Conservation (phyloP, 2,329 filamentous ascomycete genomes). For the Scopulariopsis brevicaulis region DNA sequence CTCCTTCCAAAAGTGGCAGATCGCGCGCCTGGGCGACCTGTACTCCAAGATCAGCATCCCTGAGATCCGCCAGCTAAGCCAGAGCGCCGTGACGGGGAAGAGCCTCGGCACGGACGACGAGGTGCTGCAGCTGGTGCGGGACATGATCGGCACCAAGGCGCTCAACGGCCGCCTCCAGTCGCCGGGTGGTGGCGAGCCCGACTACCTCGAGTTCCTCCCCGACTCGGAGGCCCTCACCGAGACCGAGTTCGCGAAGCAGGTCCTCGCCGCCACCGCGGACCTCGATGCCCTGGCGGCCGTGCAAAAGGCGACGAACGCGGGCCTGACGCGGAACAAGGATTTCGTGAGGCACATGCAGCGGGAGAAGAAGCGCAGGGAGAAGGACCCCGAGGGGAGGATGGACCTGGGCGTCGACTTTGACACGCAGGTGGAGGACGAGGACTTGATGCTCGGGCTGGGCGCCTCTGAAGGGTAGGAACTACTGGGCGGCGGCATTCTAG, state of each 20-base stretch:
- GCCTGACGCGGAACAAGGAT: constrained; percentile 42
- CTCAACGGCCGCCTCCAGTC: constrained; percentile 39
- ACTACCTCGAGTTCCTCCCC: constrained; percentile 39
- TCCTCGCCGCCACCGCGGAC: constrained; percentile 26
- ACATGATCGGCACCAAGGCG: constrained; percentile 44
- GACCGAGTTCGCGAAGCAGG: constrained; percentile 33
- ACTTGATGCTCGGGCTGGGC: constrained; percentile 37
- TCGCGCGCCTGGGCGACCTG: constrained; percentile 60
- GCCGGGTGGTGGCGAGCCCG: constrained; percentile 25
- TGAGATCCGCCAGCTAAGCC: constrained; percentile 38
- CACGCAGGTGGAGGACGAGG: constrained; percentile 44
- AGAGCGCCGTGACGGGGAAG: constrained; percentile 40
- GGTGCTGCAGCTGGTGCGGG: constrained; percentile 32
- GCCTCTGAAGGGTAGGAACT: background rate
- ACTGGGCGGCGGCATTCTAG: background rate
- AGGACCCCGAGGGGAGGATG: constrained; percentile 21
- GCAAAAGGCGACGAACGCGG: constrained; percentile 39
- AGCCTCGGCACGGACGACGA: constrained; percentile 28
- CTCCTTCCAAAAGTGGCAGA: constrained; percentile 64
- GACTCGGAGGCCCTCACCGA: constrained; percentile 32
- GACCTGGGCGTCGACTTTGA: constrained; percentile 27
- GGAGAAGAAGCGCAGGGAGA: constrained; percentile 34
- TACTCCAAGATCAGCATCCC: constrained; percentile 51
- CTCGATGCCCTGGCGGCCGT: constrained; percentile 33
- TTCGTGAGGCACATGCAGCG: constrained; percentile 36